Percentiles rank a stretch among this genome's conserved stretches.
phyloP scores from a whole-genome alignment of 2,329 filamentous ascomycete genomes.

The Furcasterigmium sp. region DNA sequence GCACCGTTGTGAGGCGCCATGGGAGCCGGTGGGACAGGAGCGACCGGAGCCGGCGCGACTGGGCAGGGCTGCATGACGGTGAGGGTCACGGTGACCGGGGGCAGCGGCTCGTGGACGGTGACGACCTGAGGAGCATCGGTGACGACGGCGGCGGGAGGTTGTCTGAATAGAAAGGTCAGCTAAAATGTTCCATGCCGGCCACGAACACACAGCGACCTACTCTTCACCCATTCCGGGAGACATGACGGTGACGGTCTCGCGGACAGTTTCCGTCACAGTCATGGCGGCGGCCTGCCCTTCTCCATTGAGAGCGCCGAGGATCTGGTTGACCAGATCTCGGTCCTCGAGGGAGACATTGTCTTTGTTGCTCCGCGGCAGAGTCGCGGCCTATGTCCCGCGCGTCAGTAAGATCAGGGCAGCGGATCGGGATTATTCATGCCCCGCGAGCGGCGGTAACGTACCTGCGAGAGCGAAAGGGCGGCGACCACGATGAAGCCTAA shows the following conservation, averaged over 20 bases:
- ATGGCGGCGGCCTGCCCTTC: slow-evolving; percentile 11
- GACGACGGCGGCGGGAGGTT: slow-evolving; percentile 7
- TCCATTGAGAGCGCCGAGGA: slow-evolving; percentile 10
- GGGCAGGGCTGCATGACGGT: slow-evolving; percentile 9
- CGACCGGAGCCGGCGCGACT: slow-evolving; percentile 7
- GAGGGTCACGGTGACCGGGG: slow-evolving; percentile 19
- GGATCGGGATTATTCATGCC: too few relatives aligned
- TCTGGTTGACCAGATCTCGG: slow-evolving; percentile 7
- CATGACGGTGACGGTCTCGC: slow-evolving; percentile 31
- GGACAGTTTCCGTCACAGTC: slow-evolving; percentile 25
- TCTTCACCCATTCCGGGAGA: slow-evolving; percentile 13
- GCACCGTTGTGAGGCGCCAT: slow-evolving; percentile 1
- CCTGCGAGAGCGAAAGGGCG: slow-evolving; percentile 12
- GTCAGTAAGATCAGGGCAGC: not conserved
- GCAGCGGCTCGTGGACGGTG: slow-evolving; percentile 1
- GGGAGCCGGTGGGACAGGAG: not conserved
- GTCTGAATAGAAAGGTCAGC: slow-evolving; percentile 1
- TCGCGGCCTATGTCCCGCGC: not conserved
- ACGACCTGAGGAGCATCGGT: slow-evolving; percentile 3
- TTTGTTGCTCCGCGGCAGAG: slow-evolving; percentile 1
- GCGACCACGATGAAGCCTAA: slow-evolving; percentile 12
- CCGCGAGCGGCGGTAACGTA: too few relatives aligned
- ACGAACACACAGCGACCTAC: not conserved
- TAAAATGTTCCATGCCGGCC: too few relatives aligned
- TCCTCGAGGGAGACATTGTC: slow-evolving; percentile 8